These are phyloP conservation scores for Daldinia caldariorum DNA, from an alignment of 495 filamentous ascomycete genomes.

Conservation along the genomic window DNA sequence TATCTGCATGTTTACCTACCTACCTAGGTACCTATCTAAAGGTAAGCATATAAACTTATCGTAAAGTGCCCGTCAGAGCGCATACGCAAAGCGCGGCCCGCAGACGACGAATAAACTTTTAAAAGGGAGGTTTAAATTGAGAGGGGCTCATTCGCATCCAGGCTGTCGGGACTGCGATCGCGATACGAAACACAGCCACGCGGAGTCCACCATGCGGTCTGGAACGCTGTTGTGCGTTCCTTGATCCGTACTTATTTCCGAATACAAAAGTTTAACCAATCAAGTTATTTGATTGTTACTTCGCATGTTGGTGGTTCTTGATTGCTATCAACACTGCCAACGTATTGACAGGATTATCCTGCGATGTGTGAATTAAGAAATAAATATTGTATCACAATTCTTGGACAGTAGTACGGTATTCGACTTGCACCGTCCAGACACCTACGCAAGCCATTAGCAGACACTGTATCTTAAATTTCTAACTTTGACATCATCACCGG, in stretches of 20 bases:
- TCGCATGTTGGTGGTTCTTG: too few species aligned
- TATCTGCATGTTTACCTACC: neutral
- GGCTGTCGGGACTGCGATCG: constrained; percentile 1
- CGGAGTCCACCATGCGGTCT: constrained; percentile 16
- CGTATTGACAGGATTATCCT: too few species aligned
- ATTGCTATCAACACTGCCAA: too few species aligned
- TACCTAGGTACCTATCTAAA: too few species aligned
- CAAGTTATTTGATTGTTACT: neutral
- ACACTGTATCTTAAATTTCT: too few species aligned
- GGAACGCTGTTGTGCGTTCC: constrained; percentile 11
- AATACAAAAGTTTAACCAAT: neutral
- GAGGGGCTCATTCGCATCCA: neutral
- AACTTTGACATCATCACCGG: neutral
- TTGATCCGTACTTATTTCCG: neutral
- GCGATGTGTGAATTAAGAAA: too few species aligned
- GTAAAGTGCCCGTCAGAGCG: too few species aligned
- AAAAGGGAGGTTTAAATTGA: neutral
- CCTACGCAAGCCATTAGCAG: too few species aligned
- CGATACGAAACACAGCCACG: constrained; percentile 17
- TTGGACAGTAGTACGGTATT: too few species aligned
- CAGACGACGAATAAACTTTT: neutral
- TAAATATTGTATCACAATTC: too few species aligned
- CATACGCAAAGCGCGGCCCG: neutral
- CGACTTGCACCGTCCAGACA: too few species aligned
- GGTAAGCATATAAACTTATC: too few species aligned